Evolutionary conservation across 345 rosid species (phyloP).

Genomic region (Eucalyptus curtisii): DNA sequence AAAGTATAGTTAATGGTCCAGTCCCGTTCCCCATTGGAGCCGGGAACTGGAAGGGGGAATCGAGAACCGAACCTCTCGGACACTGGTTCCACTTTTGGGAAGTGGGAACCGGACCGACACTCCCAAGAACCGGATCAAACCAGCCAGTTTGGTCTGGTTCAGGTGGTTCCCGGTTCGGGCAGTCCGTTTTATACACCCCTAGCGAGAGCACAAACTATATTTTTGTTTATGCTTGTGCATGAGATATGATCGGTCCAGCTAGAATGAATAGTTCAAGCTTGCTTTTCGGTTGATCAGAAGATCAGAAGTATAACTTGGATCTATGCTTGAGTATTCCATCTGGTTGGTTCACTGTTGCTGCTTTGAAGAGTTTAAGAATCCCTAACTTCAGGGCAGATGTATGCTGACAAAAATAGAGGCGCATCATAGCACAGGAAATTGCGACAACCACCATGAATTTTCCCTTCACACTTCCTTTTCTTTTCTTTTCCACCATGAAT

Average conservation of each 20-base stretch:
- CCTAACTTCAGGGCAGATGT: background rate
- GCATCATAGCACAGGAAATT: background rate
- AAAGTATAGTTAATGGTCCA: too few relatives aligned
- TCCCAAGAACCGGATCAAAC: fast-evolving
- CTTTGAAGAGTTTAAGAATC: background rate
- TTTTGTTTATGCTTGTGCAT: background rate
- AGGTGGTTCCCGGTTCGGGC: too few relatives aligned
- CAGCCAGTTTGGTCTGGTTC: fast-evolving
- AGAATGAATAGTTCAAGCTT: background rate
- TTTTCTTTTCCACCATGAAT: background rate
- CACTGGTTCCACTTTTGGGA: too few relatives aligned
- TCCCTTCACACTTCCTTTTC: background rate
- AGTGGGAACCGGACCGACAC: fast-evolving
- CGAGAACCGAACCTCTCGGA: fast-evolving
- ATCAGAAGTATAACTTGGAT: background rate
- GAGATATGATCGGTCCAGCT: background rate
- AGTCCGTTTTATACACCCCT: too few relatives aligned
- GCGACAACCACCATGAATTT: background rate
- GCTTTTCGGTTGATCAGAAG: background rate
- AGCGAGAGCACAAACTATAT: background rate
- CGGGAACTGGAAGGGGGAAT: fast-evolving
- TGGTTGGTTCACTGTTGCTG: background rate
- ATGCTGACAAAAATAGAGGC: background rate
- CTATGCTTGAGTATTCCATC: background rate
- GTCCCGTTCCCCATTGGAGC: too few relatives aligned